phyloP scores from a whole-genome alignment of 2,329 filamentous ascomycete genomes.

The Fonsecaea pugnacius region DNA sequence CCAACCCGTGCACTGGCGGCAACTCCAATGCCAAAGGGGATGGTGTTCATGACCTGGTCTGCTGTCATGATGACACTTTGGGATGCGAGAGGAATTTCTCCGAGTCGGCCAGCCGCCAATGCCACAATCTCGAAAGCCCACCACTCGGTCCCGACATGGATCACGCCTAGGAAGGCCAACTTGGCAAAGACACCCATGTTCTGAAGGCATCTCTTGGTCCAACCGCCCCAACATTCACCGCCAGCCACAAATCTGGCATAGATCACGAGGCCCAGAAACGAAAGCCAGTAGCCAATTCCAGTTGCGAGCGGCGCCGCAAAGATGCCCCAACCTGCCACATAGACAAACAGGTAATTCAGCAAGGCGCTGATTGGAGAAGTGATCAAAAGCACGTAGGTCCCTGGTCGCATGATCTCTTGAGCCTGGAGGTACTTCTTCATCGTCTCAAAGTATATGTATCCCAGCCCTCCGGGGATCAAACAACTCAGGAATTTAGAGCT shows the following conservation, averaged over 20 bases:
- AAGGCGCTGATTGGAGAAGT: constrained; percentile 64
- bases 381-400: constrained; percentile 66
- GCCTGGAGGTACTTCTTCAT: constrained; percentile 68
- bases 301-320: constrained; percentile 81
- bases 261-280: constrained; percentile 73
- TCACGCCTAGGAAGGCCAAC: constrained; percentile 73
- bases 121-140: constrained; percentile 94
- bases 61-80: constrained; percentile 90
- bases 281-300: constrained; percentile 83
- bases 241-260: constrained; percentile 74
- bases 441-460: constrained; percentile 85
- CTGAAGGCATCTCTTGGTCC: constrained; percentile 65
- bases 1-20: constrained; percentile 78
- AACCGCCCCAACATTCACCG: constrained; percentile 78
- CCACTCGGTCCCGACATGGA: constrained; percentile 90
- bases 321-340: constrained; percentile 71
- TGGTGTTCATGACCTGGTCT: constrained; percentile 81
- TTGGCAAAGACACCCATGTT: constrained; percentile 73
- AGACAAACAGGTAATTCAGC: constrained; percentile 71
- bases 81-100: constrained; percentile 77
- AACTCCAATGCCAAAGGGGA: constrained; percentile 84
- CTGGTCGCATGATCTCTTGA: constrained; percentile 66
- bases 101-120: constrained; percentile 77
- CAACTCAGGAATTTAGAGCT: constrained; percentile 73
- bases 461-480: constrained; percentile 78